These are phyloP conservation scores for Ceratobasidium theobromae DNA, from an alignment of 1,284 basidiomycete species.

Conservation along the genomic window DNA sequence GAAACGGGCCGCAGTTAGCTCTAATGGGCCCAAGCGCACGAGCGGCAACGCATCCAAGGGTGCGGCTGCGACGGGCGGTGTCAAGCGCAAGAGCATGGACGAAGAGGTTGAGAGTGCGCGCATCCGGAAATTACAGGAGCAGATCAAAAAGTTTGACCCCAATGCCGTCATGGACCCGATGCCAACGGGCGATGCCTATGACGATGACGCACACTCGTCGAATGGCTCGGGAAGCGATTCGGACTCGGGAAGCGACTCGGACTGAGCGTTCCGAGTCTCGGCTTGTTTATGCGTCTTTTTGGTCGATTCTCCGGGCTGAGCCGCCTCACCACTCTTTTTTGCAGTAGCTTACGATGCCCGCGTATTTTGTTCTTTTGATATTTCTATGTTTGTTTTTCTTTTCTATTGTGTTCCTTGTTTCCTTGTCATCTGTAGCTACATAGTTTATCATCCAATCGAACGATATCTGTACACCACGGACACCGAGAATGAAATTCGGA, in stretches of 20 bases:
- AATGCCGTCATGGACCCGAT: conserved; percentile 42
- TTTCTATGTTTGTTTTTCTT: conserved; percentile 6
- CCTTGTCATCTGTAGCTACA: conserved; percentile 30
- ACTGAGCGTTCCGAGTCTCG: conserved; percentile 49
- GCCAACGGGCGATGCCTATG: conserved; percentile 45
- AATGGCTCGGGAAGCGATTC: conserved; percentile 50
- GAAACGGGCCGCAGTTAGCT: conserved; percentile 32
- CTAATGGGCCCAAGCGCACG: conserved; percentile 47
- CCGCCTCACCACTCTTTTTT: not conserved
- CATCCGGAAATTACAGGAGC: conserved; percentile 82
- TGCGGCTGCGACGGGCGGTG: conserved; percentile 80
- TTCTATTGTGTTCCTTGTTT: not conserved
- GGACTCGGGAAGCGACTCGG: conserved; percentile 76
- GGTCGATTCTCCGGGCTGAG: not conserved
- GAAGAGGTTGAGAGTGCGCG: conserved; percentile 87
- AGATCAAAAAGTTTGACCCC: conserved; percentile 56
- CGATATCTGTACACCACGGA: conserved; percentile 13
- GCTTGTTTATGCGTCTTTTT: conserved; percentile 12
- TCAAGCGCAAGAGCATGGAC: conserved; percentile 90
- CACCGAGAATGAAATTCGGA: not conserved
- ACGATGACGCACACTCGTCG: conserved; percentile 46
- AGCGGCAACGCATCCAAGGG: conserved; percentile 53
- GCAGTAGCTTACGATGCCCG: conserved; percentile 24
- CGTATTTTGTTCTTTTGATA: conserved; percentile 26
- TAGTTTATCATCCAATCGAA: conserved; percentile 31